These are phyloP conservation scores for Thozetella sp. DNA, from an alignment of 495 filamentous ascomycete genomes.

Conservation along the genomic window DNA sequence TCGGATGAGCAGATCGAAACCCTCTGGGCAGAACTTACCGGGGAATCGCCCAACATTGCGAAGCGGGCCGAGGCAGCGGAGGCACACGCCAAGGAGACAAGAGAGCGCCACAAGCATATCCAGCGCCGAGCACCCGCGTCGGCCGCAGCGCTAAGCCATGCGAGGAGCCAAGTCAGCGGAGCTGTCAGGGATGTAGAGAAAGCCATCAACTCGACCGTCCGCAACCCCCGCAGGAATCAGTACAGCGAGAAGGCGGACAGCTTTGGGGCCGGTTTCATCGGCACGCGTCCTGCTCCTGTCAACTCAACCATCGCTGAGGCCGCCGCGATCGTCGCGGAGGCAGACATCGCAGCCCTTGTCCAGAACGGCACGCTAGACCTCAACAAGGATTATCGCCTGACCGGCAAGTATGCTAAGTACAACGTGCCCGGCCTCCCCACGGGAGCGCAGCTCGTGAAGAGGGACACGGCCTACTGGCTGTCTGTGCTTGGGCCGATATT, in stretches of 20 bases:
- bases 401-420: background rate
- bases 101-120: background rate
- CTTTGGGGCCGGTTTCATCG: background rate
- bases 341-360: background rate
- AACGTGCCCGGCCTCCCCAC: background rate
- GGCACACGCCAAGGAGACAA: background rate
- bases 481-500: background rate
- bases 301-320: background rate
- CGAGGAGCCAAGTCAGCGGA: background rate
- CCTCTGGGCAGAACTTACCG: background rate
- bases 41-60: background rate
- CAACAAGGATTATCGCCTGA: background rate
- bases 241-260: background rate
- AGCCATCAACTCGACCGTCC: background rate
- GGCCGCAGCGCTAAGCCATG: background rate
- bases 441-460: background rate
- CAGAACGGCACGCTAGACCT: background rate
- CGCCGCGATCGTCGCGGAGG: background rate
- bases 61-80: background rate
- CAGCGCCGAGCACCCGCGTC: background rate
- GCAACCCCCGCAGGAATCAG: background rate
- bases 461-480: background rate
- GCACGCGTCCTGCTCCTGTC: background rate
- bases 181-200: background rate
- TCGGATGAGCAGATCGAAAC: background rate